Evolutionary conservation across 2,329 filamentous ascomycete species (phyloP).

Genomic region (Arthrocladium fulminans): DNA sequence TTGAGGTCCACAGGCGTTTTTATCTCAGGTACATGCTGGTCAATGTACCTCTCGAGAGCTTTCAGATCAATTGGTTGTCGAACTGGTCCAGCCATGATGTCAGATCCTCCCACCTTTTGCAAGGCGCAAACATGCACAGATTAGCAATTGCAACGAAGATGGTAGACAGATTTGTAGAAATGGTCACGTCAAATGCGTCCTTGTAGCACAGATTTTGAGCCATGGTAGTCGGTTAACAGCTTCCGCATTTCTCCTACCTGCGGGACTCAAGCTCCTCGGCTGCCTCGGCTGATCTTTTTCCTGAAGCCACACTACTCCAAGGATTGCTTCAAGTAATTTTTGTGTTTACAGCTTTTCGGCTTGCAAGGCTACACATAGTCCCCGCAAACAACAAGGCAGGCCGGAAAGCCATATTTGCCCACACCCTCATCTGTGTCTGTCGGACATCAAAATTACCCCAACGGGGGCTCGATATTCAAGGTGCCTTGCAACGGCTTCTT

Average conservation of each 20-base stretch:
- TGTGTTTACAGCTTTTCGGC: too few relatives aligned
- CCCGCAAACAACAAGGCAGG: too few relatives aligned
- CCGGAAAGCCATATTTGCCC: too few relatives aligned
- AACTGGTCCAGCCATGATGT: constrained; percentile 69
- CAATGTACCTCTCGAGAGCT: constrained; percentile 70
- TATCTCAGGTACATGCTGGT: constrained; percentile 70
- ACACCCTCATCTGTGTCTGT: too few relatives aligned
- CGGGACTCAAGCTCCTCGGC: background rate
- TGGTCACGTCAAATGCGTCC: background rate
- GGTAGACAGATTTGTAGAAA: too few relatives aligned
- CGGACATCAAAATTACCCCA: too few relatives aligned
- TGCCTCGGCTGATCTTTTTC: background rate
- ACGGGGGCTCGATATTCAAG: too few relatives aligned
- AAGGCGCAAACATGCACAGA: too few relatives aligned
- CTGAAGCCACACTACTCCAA: background rate
- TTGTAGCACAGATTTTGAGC: background rate
- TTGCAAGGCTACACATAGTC: too few relatives aligned
- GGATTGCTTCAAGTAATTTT: background rate
- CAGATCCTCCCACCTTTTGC: background rate
- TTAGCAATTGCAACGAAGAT: too few relatives aligned
- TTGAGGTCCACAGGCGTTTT: constrained; percentile 76
- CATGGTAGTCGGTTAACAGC: background rate
- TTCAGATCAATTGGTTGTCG: constrained; percentile 82
- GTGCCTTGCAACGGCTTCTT: too few relatives aligned
- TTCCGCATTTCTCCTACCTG: background rate